phyloP scores from a whole-genome alignment of 352 stramenopile species.

The Aphanomyces cochlioides region DNA sequence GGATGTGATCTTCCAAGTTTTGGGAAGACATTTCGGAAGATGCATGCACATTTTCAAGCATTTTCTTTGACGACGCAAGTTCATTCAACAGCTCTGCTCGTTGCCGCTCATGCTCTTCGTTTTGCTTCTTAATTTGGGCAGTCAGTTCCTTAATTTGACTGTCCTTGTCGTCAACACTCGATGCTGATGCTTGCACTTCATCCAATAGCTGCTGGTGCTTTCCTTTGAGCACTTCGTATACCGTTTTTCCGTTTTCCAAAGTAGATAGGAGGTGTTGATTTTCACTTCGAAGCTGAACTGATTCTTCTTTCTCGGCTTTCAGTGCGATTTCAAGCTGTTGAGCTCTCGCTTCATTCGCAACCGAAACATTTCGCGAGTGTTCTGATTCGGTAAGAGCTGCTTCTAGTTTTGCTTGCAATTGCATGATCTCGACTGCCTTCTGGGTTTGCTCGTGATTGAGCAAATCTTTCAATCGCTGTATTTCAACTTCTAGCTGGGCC shows the following conservation, averaged over 20 bases:
- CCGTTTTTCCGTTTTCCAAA: not conserved
- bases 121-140: not conserved
- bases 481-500: not conserved
- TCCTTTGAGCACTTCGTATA: conserved; percentile 3
- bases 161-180: not conserved
- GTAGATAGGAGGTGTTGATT: not conserved
- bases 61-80: conserved; percentile 7
- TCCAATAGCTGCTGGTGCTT: conserved; percentile 1
- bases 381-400: not conserved
- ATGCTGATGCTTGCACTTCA: not conserved
- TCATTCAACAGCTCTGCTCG: not conserved
- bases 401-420: not conserved
- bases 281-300: not conserved
- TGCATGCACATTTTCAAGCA: conserved; percentile 20
- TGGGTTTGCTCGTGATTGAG: not conserved
- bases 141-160: not conserved
- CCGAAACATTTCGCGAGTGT: not conserved
- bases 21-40: conserved; percentile 17
- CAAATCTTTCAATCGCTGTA: not conserved
- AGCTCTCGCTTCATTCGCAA: not conserved
- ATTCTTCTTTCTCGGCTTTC: not conserved
- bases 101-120: not conserved
- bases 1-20: conserved; percentile 24
- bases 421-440: not conserved
- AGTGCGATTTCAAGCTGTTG: not conserved